Conservation (phyloP, 2,329 filamentous ascomycete species). For the Colletotrichum liriopes region DNA sequence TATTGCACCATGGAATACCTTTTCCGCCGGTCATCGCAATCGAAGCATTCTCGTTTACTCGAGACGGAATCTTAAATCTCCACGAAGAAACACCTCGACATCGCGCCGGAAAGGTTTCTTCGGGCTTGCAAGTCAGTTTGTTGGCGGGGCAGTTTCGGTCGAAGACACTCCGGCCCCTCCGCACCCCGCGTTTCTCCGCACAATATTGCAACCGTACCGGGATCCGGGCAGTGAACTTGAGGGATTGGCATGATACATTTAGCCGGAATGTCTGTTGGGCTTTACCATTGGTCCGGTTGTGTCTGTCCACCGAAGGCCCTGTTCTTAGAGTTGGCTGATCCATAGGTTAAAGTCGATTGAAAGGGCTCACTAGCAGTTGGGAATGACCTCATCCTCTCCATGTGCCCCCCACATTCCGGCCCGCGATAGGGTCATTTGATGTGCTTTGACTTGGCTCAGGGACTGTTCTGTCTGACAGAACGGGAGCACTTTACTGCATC, state of each 20-base stretch:
- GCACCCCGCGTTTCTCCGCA: conserved; percentile 12
- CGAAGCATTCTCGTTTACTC: too few relatives aligned
- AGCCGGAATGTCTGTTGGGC: background rate
- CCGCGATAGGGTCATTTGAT: background rate
- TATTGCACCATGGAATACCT: too few relatives aligned
- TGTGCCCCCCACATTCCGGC: background rate
- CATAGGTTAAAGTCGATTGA: background rate
- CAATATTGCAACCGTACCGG: background rate
- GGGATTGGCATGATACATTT: too few relatives aligned
- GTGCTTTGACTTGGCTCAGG: background rate
- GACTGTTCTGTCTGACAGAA: too few relatives aligned
- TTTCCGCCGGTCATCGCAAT: too few relatives aligned
- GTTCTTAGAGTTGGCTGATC: background rate
- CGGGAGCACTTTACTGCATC: background rate
- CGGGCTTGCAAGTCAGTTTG: background rate
- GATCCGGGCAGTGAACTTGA: too few relatives aligned
- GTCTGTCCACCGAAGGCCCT: background rate
- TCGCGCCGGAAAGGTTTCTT: too few relatives aligned
- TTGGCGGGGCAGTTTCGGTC: background rate
- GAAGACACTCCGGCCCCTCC: background rate
- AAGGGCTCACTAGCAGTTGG: background rate
- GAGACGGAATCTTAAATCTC: too few relatives aligned
- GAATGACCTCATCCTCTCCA: background rate
- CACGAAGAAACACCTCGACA: too few relatives aligned
- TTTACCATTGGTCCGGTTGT: background rate